Percentiles rank a stretch among this genome's conserved stretches.
Evolutionary conservation across 108 stramenopile genomes (phyloP).

Genomic region (Cyclotella cryptica): DNA sequence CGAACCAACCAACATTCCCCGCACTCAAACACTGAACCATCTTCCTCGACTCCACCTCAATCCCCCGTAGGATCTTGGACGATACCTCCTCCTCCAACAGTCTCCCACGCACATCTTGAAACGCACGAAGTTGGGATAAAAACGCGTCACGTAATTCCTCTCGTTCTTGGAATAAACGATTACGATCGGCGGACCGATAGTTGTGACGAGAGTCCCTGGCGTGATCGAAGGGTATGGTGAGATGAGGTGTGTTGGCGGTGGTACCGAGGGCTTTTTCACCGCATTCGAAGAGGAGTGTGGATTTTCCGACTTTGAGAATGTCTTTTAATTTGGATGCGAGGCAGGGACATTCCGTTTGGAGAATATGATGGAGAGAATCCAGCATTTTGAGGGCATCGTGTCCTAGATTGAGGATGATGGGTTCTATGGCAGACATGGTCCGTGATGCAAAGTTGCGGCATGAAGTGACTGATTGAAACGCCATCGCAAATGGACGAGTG

Average conservation of each 20-base stretch:
- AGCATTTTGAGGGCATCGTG: slow-evolving; percentile 40
- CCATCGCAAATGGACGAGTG: slow-evolving; percentile 17
- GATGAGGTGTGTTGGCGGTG: slow-evolving; percentile 55
- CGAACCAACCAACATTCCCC: slow-evolving; percentile 80
- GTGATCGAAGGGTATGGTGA: slow-evolving; percentile 78
- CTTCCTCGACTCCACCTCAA: slow-evolving; percentile 54
- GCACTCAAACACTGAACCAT: slow-evolving; percentile 54
- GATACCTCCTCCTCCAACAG: slow-evolving; percentile 58
- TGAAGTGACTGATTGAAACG: slow-evolving; percentile 37
- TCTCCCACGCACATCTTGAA: slow-evolving; percentile 67
- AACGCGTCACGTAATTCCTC: slow-evolving; percentile 82
- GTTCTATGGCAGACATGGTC: slow-evolving; percentile 44
- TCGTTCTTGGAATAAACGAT: slow-evolving; percentile 72
- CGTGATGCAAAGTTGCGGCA: slow-evolving; percentile 55
- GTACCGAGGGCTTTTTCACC: slow-evolving; percentile 10
- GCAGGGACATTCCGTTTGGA: slow-evolving; percentile 29
- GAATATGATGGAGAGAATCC: slow-evolving; percentile 21
- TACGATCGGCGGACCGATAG: slow-evolving; percentile 60
- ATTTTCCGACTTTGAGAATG: slow-evolving; percentile 24
- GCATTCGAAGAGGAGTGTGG: slow-evolving; percentile 28
- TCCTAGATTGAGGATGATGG: slow-evolving; percentile 39
- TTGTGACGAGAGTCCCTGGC: slow-evolving; percentile 82
- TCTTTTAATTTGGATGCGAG: slow-evolving; percentile 32
- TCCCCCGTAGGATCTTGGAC: slow-evolving; percentile 44
- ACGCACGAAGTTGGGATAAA: slow-evolving; percentile 74